These are phyloP conservation scores for Claviceps quebecensis DNA, from an alignment of 2,329 filamentous ascomycete species.

Conservation along the genomic window DNA sequence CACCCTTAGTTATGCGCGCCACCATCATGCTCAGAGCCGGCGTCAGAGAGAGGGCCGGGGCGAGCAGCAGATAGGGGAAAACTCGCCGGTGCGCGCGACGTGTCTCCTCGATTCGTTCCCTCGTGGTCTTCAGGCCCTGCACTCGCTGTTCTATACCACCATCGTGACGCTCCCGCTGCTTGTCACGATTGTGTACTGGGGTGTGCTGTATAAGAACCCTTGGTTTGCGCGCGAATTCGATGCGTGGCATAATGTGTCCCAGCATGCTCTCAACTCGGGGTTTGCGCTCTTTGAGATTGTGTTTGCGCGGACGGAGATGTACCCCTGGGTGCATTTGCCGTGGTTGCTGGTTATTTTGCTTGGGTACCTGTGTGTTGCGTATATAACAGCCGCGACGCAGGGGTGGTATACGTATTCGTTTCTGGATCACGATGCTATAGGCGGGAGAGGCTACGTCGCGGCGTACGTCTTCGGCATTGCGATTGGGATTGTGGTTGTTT, in stretches of 20 bases:
- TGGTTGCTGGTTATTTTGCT: conserved; percentile 57
- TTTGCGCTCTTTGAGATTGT: conserved; percentile 67
- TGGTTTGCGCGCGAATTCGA: conserved; percentile 39
- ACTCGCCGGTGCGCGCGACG: conserved; percentile 15
- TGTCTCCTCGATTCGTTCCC: conserved; percentile 46
- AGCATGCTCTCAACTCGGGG: conserved; percentile 59
- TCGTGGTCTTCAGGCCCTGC: conserved; percentile 47
- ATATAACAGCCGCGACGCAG: conserved; percentile 54
- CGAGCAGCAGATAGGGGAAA: conserved; percentile 13
- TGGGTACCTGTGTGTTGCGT: conserved; percentile 60
- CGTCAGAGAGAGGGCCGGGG: too few species aligned
- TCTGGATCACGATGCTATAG: conserved; percentile 48
- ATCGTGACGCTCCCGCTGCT: conserved; percentile 51
- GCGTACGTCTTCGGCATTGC: conserved; percentile 50
- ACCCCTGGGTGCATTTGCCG: conserved; percentile 48
- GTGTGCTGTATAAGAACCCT: conserved; percentile 34
- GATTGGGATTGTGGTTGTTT: conserved; percentile 37
- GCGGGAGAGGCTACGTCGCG: conserved; percentile 35
- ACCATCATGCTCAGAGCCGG: too few species aligned
- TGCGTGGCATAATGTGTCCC: conserved; percentile 53
- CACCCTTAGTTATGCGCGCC: conserved; percentile 29
- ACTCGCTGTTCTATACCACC: conserved; percentile 50
- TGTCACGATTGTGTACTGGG: conserved; percentile 61
- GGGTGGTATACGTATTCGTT: conserved; percentile 68
- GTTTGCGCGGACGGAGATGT: conserved; percentile 48